These are phyloP conservation scores for Cordia subcordata DNA, from an alignment of 257 asterid species.

Conservation along the genomic window DNA sequence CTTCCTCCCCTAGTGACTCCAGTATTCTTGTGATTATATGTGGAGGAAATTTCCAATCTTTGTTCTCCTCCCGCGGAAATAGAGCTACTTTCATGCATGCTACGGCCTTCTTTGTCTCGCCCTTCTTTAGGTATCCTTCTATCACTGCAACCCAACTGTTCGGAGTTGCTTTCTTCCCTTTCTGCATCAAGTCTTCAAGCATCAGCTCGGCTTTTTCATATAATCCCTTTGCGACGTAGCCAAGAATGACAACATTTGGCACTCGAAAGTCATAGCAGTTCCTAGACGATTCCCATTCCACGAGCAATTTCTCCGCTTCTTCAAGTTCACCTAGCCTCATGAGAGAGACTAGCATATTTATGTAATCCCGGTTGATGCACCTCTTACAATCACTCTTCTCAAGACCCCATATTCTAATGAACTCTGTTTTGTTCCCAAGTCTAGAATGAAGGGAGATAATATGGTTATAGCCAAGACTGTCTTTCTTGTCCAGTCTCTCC, in stretches of 20 bases:
- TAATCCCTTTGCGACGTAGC: slow-evolving; percentile 42
- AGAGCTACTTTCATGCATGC: slow-evolving; percentile 43
- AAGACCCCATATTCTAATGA: slow-evolving; percentile 57
- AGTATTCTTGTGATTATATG: slow-evolving; percentile 28
- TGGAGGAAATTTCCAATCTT: slow-evolving; percentile 32
- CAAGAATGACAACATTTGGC: slow-evolving; percentile 41
- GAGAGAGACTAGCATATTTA: slow-evolving; percentile 52
- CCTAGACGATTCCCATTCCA: slow-evolving; percentile 71
- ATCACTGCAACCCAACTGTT: slow-evolving; percentile 54
- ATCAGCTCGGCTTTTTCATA: slow-evolving; percentile 57
- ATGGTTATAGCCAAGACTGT: slow-evolving; percentile 54
- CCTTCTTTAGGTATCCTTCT: slow-evolving; percentile 53
- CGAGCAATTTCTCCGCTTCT: slow-evolving; percentile 55
- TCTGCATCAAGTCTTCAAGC: slow-evolving; percentile 36
- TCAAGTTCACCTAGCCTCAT: slow-evolving; percentile 62
- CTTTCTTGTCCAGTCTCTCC: slow-evolving; percentile 46
- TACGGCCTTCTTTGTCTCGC: slow-evolving; percentile 38
- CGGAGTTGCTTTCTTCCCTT: slow-evolving; percentile 33
- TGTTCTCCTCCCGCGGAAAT: slow-evolving; percentile 24
- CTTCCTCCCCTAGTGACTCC: slow-evolving; percentile 38
- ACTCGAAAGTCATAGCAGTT: slow-evolving; percentile 68
- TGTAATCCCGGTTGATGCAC: slow-evolving; percentile 58
- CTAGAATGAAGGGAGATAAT: slow-evolving; percentile 66
- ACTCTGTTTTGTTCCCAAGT: slow-evolving; percentile 53
- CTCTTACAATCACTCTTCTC: slow-evolving; percentile 46